Evolutionary conservation across 1,139 yeast species (phyloP), one percentile per base, ranked within the genome.

Genomic region (Scheffersomyces stambukii): DNA sequence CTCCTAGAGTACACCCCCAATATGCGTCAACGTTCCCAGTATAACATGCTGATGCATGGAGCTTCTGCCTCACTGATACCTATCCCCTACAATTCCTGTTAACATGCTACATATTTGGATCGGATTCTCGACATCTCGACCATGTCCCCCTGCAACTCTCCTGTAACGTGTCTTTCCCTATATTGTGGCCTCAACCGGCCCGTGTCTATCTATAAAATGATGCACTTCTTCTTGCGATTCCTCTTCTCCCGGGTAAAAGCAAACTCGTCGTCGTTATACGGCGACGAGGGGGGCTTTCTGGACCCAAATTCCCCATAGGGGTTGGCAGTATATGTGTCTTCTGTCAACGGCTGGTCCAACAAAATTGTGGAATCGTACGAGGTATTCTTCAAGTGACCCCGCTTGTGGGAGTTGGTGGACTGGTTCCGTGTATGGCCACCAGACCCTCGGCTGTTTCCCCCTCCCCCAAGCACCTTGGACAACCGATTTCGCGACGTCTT

Each of bases 181-280:
- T n/a, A n/a, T n/a, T n/a, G n/a, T n/a, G n/a, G n/a, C n/a, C n/a
- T n/a, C n/a, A n/a, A n/a, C n/a, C n/a, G n/a, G n/a, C n/a, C n/a
- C n/a, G n/a, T n/a, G n/a, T n/a, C 11, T 9, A 13, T 29, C 42
- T 47, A 64, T 38, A 66, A 52, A 23, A 66, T 60, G 8, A 43
- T 40, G 45, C 73, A 66, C 37, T 42, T 53, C 31, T 50, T 50
- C 32, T 49, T 50, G 34, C 41, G 48, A 45, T 52, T 57, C 42
- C 53, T 52, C 29, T 46, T 41, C 26, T 57, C 56, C 27, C 65
- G 46, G 2, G 67, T 58, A 37, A 64, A 66, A 29, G 63, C 68
- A 46, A 64, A 64, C 45, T 66, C 72, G 30, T 65, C 70, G 23
- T 61, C 60, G 33, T 60, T 57, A 40, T 62, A 61, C 36, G 29